Conservation (phyloP, 495 filamentous ascomycete species). For the Hyaloscypha hepaticicola region DNA sequence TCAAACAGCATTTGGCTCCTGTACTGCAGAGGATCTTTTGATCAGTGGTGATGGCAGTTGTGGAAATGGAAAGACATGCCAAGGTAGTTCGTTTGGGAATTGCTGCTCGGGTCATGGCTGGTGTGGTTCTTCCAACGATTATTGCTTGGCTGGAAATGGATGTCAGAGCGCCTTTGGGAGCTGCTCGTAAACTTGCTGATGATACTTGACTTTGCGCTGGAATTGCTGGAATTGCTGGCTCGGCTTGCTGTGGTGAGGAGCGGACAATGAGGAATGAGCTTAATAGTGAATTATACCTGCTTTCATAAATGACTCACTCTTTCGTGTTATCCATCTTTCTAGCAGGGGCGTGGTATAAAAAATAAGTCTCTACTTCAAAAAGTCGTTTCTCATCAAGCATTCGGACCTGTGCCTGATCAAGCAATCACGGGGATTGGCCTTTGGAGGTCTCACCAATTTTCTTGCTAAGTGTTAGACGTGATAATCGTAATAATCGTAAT, state of each 20-base stretch:
- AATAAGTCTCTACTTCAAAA: too few relatives aligned
- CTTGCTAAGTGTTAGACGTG: too few relatives aligned
- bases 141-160: conserved; percentile 3
- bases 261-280: too few relatives aligned
- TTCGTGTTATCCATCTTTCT: too few relatives aligned
- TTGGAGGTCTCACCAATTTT: too few relatives aligned
- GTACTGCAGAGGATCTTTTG: background rate
- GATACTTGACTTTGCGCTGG: background rate
- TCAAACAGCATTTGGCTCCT: conserved; percentile 8
- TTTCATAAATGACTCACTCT: too few relatives aligned
- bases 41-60: conserved; percentile 14
- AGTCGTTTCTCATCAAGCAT: too few relatives aligned
- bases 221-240: background rate
- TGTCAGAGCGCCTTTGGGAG: conserved; percentile 18
- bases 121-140: conserved; percentile 2
- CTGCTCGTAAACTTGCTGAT: background rate
- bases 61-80: conserved; percentile 4
- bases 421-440: too few relatives aligned
- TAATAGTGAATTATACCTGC: too few relatives aligned
- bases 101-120: conserved; percentile 8
- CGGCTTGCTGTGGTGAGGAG: background rate
- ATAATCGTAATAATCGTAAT: too few relatives aligned
- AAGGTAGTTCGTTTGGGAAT: background rate
- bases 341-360: too few relatives aligned
- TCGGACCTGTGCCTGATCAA: too few relatives aligned